Base-by-base conservation (phyloP, 2,329 filamentous ascomycete genomes). In the Nothophoma quercina region DNA sequence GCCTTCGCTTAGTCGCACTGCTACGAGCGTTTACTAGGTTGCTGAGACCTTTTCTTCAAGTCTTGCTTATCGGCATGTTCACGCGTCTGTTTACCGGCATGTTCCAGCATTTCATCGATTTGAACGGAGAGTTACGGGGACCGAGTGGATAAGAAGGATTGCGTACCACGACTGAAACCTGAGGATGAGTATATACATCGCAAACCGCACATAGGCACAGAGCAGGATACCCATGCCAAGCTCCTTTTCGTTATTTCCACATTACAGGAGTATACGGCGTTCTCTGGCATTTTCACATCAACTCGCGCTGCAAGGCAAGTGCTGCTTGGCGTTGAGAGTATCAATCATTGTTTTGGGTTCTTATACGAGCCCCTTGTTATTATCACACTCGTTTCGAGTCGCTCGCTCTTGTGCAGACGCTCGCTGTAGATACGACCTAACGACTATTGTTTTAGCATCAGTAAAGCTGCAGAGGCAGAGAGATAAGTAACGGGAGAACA, bases 1-100 rank as follows among this genome's bases (percentile, higher is more conserved):
- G 55, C 69, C 69, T 25, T 38, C 22, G 12, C 41, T 72, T 6
- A 46, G 60, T 12, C 63, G 68, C 40, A 59, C 59, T 19, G 59
- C 64, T 16, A 71, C 68, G n/a, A 67, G 58, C 50, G 68, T 64
- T 28, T 71, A 69, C 51, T 72, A 67, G 28, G 44, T 4, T 9
- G 36, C 23, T 34, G 18, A 41, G 5, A 18, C 22, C 10, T 25
- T 9, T 21, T 30, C 26, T 13, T 28, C n/a, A 42, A 38, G 32
- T 28, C 19, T 49, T 18, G 4, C 26, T 30, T 43, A 23, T 21
- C 8, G 38, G 15, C 46, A 43, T 21, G 39, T 50, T 23, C 15
- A 13, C 13, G 29, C 41, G 7, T 51, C 34, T 26, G 4, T 21
- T 30, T 43, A 23, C 16, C 8, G 38, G 15, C 46, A 43, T 21